phyloP scores from a whole-genome alignment of 139 green algal species.

The Mesotaenium endlicherianum region DNA sequence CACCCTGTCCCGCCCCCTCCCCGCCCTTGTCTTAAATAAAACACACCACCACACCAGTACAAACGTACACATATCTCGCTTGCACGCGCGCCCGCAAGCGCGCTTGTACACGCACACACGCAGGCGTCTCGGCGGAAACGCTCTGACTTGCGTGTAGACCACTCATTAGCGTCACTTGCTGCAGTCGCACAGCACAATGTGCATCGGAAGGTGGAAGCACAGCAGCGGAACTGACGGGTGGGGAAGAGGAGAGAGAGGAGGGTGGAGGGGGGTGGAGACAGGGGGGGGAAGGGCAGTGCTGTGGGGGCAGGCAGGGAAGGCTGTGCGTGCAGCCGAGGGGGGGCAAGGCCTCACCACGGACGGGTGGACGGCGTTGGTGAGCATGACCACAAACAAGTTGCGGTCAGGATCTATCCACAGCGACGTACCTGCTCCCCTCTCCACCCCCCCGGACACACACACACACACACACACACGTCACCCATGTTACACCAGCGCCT shows the following conservation, averaged over 20 bases:
- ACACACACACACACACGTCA: background rate
- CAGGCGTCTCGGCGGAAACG: too few relatives aligned
- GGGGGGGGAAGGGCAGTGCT: background rate
- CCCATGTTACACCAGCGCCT: background rate
- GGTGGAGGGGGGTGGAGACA: background rate
- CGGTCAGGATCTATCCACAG: constrained; percentile 57
- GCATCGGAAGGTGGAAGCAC: background rate
- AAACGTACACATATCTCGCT: background rate
- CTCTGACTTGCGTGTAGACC: too few relatives aligned
- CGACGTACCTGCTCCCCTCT: constrained; percentile 53
- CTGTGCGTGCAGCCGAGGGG: too few relatives aligned
- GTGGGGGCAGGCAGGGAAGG: background rate
- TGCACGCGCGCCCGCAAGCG: background rate
- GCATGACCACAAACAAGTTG: constrained; percentile 52
- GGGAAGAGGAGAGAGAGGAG: background rate
- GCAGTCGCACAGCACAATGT: background rate
- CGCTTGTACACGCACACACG: too few relatives aligned
- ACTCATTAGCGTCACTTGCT: too few relatives aligned
- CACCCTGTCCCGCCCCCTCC: background rate
- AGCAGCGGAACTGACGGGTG: background rate
- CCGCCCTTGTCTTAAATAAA: background rate
- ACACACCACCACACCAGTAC: background rate
- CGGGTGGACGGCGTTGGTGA: constrained; percentile 56
- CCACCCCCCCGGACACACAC: background rate
- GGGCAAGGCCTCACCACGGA: constrained; percentile 19